Conservation (phyloP, 2,329 filamentous ascomycete species). For the Trichoderma hamatum region DNA sequence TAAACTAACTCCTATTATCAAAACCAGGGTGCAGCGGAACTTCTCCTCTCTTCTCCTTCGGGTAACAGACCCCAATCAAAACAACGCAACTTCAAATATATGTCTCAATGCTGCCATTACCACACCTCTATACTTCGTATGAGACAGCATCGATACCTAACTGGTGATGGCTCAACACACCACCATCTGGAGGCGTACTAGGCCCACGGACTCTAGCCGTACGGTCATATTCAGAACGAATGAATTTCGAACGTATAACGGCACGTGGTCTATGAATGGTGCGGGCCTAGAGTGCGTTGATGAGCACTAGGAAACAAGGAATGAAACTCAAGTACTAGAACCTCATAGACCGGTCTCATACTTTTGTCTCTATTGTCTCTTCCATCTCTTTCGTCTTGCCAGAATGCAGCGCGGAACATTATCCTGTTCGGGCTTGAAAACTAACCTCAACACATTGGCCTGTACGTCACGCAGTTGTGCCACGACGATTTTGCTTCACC, state of each 20-base stretch:
- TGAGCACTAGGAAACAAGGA: constrained; percentile 27
- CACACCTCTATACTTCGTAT: not conserved
- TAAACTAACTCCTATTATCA: not conserved
- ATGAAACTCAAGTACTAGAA: constrained; percentile 24
- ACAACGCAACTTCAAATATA: not conserved
- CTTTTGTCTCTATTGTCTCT: not conserved
- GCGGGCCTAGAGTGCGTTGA: constrained; percentile 35
- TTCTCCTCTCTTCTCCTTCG: not conserved
- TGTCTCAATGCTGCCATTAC: not conserved
- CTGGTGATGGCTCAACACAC: not conserved
- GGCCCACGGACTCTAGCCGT: not conserved
- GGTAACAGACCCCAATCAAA: not conserved
- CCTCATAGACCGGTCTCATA: not conserved
- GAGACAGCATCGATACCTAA: constrained; percentile 1
- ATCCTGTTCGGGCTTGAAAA: not conserved
- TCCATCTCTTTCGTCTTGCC: not conserved
- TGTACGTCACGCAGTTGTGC: not conserved
- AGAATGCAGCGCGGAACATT: not conserved
- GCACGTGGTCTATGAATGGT: constrained; percentile 38
- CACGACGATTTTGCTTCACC: constrained; percentile 2
- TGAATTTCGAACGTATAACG: constrained; percentile 1
- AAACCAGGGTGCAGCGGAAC: not conserved
- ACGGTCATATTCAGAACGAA: not conserved
- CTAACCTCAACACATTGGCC: not conserved
- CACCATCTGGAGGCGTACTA: constrained; percentile 1